Conservation (phyloP, 371 early-diverging fungal genomes). For the Mucor indicus region DNA sequence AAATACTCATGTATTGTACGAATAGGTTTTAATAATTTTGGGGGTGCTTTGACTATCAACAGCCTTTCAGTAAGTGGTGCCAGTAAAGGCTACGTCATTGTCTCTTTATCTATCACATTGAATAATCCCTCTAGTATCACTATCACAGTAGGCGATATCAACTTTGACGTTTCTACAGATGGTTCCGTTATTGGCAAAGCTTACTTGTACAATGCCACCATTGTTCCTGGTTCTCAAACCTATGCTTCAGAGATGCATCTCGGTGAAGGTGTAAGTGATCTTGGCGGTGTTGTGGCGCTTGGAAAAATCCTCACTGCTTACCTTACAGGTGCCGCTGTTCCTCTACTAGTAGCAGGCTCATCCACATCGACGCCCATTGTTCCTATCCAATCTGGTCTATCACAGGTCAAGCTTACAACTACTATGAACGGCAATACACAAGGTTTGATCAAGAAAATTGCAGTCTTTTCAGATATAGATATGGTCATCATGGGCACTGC, state of each 20-base stretch:
- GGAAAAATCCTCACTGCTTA: slow-evolving; percentile 30
- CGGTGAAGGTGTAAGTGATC: slow-evolving; percentile 21
- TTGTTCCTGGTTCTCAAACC: slow-evolving; percentile 47
- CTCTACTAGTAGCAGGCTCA: slow-evolving; percentile 42
- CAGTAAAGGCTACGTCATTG: slow-evolving; percentile 28
- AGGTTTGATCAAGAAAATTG: slow-evolving; percentile 29
- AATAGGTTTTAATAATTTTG: slow-evolving; percentile 43
- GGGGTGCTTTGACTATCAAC: slow-evolving; percentile 37
- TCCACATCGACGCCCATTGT: slow-evolving; percentile 33
- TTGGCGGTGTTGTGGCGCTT: slow-evolving; percentile 24
- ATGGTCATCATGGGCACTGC: slow-evolving; percentile 5
- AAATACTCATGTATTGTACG: no score
- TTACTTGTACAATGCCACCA: slow-evolving; percentile 31
- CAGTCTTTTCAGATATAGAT: slow-evolving; percentile 6
- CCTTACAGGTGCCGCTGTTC: slow-evolving; percentile 37
- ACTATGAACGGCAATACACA: slow-evolving; percentile 44
- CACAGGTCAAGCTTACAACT: slow-evolving; percentile 36
- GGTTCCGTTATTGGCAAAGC: slow-evolving; percentile 36
- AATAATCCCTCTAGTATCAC: slow-evolving; percentile 55
- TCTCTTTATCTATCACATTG: slow-evolving; percentile 35
- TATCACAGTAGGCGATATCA: slow-evolving; percentile 49
- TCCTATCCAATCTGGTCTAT: slow-evolving; percentile 44
- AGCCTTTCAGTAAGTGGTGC: slow-evolving; percentile 42
- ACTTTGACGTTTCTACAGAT: slow-evolving; percentile 36
- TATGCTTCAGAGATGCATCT: slow-evolving; percentile 36